These are phyloP conservation scores for Chlamydomonas incerta DNA, from an alignment of 139 green algal genomes.

Conservation along the genomic window DNA sequence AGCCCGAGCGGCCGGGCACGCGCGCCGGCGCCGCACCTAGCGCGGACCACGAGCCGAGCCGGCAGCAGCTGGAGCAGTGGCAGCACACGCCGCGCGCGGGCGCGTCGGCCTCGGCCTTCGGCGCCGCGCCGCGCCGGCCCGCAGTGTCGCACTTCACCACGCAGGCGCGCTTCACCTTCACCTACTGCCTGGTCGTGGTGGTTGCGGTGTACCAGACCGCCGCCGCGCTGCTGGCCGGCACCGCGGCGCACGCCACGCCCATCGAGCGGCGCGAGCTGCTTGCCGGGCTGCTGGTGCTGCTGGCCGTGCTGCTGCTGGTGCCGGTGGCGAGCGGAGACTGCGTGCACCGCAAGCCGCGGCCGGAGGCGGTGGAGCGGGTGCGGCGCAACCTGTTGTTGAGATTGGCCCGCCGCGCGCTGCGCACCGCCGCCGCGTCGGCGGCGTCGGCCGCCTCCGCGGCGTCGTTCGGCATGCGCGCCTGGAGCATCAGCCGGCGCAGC, in stretches of 20 bases:
- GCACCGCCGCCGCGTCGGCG: background rate
- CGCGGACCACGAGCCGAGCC: too few relatives aligned
- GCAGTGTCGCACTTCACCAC: constrained; percentile 17
- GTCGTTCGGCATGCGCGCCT: too few relatives aligned
- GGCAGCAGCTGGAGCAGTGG: too few relatives aligned
- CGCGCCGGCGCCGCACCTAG: too few relatives aligned
- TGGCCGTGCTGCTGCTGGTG: constrained; percentile 58
- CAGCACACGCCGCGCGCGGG: background rate
- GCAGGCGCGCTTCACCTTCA: constrained; percentile 37
- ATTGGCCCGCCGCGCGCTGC: background rate
- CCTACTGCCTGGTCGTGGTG: constrained; percentile 55
- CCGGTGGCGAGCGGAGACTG: constrained; percentile 43
- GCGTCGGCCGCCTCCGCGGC: background rate
- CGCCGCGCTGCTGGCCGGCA: constrained; percentile 23
- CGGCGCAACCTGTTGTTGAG: background rate
- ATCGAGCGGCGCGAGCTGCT: background rate
- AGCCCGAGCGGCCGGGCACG: too few relatives aligned
- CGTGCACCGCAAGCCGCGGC: constrained; percentile 24
- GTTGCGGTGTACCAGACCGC: constrained; percentile 69
- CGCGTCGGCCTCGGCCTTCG: too few relatives aligned
- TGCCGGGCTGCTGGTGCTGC: constrained; percentile 54
- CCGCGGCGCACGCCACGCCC: background rate
- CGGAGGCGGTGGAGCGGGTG: constrained; percentile 23
- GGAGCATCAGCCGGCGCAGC: too few relatives aligned
- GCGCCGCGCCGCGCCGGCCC: background rate